A percentile compares a stretch with the other conserved stretches of the same genome.
Evolutionary conservation across 2,329 filamentous ascomycete species (phyloP).

Genomic region (Chaetomium strumarium): DNA sequence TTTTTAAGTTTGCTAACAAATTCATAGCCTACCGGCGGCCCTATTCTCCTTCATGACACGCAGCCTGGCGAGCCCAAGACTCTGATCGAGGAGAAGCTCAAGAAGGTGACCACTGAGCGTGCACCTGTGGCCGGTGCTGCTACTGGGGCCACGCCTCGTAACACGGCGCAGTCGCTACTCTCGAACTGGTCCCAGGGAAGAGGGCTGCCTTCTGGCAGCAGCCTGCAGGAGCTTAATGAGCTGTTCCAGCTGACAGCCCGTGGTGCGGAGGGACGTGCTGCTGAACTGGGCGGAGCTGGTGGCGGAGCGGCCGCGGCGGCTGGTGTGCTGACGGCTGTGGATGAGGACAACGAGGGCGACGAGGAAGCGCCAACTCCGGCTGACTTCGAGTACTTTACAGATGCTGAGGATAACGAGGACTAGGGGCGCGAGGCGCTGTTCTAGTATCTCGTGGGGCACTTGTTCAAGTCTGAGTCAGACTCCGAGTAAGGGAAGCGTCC

Average conservation of each 20-base stretch:
- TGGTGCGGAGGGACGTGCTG: constrained; percentile 28
- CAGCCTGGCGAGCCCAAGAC: constrained; percentile 71
- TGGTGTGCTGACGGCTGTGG: constrained; percentile 76
- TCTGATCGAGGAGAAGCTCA: constrained; percentile 85
- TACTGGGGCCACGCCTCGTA: constrained; percentile 15
- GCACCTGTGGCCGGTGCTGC: constrained; percentile 44
- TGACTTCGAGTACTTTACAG: constrained; percentile 75
- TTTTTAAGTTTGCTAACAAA: constrained; percentile 34
- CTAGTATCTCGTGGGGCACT: too few relatives aligned
- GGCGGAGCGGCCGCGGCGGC: constrained; percentile 43
- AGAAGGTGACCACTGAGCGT: constrained; percentile 64
- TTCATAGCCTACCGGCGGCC: constrained; percentile 78
- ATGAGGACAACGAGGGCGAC: constrained; percentile 72
- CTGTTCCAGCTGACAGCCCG: constrained; percentile 36
- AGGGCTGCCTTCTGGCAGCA: constrained; percentile 12
- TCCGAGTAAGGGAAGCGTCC: too few relatives aligned
- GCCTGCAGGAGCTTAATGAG: constrained; percentile 38
- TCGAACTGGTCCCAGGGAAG: constrained; percentile 14
- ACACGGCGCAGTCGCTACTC: constrained; percentile 28
- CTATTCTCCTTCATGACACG: constrained; percentile 84
- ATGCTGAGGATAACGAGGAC: constrained; percentile 48
- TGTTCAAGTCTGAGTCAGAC: too few relatives aligned
- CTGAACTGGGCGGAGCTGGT: constrained; percentile 7
- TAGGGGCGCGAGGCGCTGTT: background rate
- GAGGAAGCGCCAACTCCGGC: constrained; percentile 65